Percentiles rank a stretch among this genome's conserved stretches.
phyloP scores from a whole-genome alignment of 331 rosid species.

The Quercus tomentella region DNA sequence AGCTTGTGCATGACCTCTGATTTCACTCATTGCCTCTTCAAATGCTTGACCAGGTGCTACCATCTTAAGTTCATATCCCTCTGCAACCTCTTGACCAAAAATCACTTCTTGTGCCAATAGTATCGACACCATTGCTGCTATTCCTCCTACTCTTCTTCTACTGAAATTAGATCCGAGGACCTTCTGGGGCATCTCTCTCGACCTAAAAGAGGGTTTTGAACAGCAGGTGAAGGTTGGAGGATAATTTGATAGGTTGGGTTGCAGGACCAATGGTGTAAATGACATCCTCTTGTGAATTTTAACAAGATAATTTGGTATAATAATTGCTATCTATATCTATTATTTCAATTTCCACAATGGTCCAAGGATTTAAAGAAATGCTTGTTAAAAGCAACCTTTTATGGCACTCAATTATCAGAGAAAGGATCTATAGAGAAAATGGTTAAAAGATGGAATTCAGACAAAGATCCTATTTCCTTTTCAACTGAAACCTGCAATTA shows the following conservation, averaged over 20 bases:
- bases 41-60: conserved; percentile 29
- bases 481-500: too few relatives aligned
- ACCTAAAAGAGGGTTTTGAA: conserved; percentile 20
- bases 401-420: too few relatives aligned
- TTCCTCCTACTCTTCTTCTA: conserved; percentile 29
- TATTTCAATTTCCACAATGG: too few relatives aligned
- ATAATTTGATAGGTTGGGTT: conserved; percentile 21
- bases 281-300: conserved; percentile 24
- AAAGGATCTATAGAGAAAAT: too few relatives aligned
- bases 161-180: conserved; percentile 16
- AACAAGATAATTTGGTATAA: neutral
- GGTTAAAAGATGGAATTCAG: too few relatives aligned
- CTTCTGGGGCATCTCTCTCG: conserved; percentile 13
- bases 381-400: too few relatives aligned
- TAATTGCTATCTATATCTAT: neutral
- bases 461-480: too few relatives aligned
- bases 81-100: conserved; percentile 19
- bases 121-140: conserved; percentile 9
- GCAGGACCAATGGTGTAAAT: conserved; percentile 29
- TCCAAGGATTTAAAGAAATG: too few relatives aligned
- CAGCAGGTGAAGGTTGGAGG: conserved; percentile 35
- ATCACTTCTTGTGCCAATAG: conserved; percentile 11
- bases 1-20: conserved; percentile 32
- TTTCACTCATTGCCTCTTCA: conserved; percentile 41
- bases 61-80: conserved; percentile 32